These are phyloP conservation scores for Annulohypoxylon bovei DNA, from an alignment of 495 filamentous ascomycete species.

Conservation along the genomic window DNA sequence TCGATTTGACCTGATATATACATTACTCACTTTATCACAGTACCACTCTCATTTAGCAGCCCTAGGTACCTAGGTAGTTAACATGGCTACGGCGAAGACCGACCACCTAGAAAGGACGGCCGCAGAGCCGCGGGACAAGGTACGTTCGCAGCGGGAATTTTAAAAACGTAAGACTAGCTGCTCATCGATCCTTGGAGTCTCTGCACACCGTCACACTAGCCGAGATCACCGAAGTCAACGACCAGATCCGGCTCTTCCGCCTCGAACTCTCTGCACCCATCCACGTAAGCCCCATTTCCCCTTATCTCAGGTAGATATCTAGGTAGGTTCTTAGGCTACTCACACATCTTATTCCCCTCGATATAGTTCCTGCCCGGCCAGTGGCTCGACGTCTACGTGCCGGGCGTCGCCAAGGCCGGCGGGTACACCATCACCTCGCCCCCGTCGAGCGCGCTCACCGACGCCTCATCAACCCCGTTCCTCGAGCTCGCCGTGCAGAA, in stretches of 20 bases:
- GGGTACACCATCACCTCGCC: slow-evolving; percentile 90
- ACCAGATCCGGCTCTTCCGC: slow-evolving; percentile 52
- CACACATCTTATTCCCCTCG: not conserved
- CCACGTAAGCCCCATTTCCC: slow-evolving; percentile 30
- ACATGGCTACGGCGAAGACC: slow-evolving; percentile 28
- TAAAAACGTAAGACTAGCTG: slow-evolving; percentile 18
- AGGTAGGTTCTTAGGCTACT: not conserved
- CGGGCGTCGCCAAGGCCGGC: slow-evolving; percentile 71
- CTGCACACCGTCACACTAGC: slow-evolving; percentile 52
- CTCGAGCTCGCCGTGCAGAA: slow-evolving; percentile 80
- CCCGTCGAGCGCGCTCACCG: slow-evolving; percentile 58
- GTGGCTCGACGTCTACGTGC: slow-evolving; percentile 88
- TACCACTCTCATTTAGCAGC: not conserved
- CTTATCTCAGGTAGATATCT: not conserved
- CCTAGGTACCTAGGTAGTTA: not conserved
- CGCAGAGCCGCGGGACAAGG: slow-evolving; percentile 70
- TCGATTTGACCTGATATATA: not conserved
- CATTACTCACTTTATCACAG: not conserved
- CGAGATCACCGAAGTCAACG: slow-evolving; percentile 48
- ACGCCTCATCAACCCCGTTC: slow-evolving; percentile 48
- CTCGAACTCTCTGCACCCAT: slow-evolving; percentile 47
- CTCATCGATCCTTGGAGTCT: slow-evolving; percentile 43
- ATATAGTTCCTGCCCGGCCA: slow-evolving; percentile 81
- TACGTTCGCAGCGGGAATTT: slow-evolving; percentile 27
- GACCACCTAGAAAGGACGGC: slow-evolving; percentile 73